Evolutionary conservation across 306 rosid species (phyloP), one percentile per base, ranked within the genome.

Genomic region (Delonix regia): DNA sequence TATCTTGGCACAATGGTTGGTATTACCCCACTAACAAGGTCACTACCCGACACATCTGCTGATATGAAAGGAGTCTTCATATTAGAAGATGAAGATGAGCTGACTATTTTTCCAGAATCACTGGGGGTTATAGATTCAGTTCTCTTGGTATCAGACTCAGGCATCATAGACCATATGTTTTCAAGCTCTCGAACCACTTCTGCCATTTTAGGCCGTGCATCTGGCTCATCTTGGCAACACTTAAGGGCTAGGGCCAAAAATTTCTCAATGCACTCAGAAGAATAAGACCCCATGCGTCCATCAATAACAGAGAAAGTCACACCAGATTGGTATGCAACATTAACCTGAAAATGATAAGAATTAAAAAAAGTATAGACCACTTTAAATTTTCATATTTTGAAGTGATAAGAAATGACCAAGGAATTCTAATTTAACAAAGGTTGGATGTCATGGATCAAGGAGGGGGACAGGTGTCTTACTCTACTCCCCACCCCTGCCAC

Each of bases 161-260:
- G 87, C 79, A 91, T 71, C 96, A 90, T 82, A 45, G 74, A 53
- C 84, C 84, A 88, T 24, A 96, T 86, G 60, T 59, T 82, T 64
- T 93, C 98, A 0, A 96, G 97, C 79, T 86, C 94, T 41, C 97
- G 86, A 47, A 87, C 96, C 11, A 96, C 97, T 76, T 93, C 91
- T 7, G 80, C 78, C 96, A 93, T 93, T 61, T 91, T 93, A 41
- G 98, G 98, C 45, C 99, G 60, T 11, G 82, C 88, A 69, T 91
- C 90, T n/a, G 99, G 86, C 13, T 69, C 83, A 6, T 96, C 92
- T 72, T 86, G 81, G 89, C 98, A 93, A 68, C 97, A 96, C 82
- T 77, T 90, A 15, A 96, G 82, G 42, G 97, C 94, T 70, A 91
- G 73, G 47, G 75, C 71, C 72, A 89, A 60, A 59, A 96, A 83